These are phyloP conservation scores for Fusarium verticillioides DNA, from an alignment of 2,329 filamentous ascomycete genomes.

Conservation along the genomic window DNA sequence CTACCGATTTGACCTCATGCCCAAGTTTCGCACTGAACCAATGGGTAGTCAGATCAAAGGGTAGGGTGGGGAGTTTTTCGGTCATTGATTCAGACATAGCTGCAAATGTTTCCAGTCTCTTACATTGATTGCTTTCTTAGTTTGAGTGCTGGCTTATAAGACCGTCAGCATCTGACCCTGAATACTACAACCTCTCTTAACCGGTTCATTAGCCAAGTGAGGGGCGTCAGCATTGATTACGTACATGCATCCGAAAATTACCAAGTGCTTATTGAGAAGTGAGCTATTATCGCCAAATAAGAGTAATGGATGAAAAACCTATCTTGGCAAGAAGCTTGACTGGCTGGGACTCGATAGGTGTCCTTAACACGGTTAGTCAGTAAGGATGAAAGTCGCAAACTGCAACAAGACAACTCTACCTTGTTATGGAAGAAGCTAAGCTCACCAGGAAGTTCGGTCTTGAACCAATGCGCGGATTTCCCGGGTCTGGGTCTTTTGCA, in stretches of 20 bases:
- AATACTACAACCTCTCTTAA: not conserved
- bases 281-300: not conserved
- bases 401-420: not conserved
- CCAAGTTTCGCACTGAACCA: constrained; percentile 42
- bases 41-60: constrained; percentile 33
- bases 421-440: not conserved
- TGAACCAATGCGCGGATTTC: not conserved
- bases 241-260: constrained; percentile 2
- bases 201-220: not conserved
- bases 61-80: constrained; percentile 36
- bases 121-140: not conserved
- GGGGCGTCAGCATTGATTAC: not conserved
- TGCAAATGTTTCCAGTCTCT: not conserved
- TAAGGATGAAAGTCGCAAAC: too few species aligned
- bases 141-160: not conserved
- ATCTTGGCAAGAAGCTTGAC: not conserved
- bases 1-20: constrained; percentile 32
- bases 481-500: not conserved
- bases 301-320: not conserved
- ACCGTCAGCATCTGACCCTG: not conserved
- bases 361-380: not conserved
- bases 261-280: constrained; percentile 3
- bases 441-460: not conserved
- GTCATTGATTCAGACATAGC: constrained; percentile 9
- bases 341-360: not conserved